phyloP scores from a whole-genome alignment of 2,329 filamentous ascomycete species.

The Penicillium occitanis region DNA sequence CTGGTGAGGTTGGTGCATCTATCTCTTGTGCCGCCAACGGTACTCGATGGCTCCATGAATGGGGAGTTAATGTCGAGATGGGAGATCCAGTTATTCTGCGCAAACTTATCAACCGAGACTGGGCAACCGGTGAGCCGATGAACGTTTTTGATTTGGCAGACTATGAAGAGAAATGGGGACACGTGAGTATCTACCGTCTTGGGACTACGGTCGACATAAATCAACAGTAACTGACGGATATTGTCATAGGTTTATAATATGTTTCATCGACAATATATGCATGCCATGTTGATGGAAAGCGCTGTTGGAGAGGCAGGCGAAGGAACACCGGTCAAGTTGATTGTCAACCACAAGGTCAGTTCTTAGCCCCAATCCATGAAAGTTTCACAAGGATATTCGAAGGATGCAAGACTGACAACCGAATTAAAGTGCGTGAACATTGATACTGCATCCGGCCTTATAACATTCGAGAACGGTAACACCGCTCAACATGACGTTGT shows the following conservation, averaged over 20 bases:
- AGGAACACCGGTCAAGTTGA: conserved; percentile 54
- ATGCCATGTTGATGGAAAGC: conserved; percentile 63
- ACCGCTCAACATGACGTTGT: conserved; percentile 58
- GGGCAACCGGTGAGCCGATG: conserved; percentile 66
- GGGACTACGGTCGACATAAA: background rate
- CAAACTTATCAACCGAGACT: conserved; percentile 68
- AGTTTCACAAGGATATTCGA: background rate
- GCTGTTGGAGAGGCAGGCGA: conserved; percentile 55
- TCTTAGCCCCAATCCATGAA: background rate
- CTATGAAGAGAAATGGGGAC: conserved; percentile 65
- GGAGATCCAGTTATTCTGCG: conserved; percentile 65
- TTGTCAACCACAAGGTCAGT: conserved; percentile 56
- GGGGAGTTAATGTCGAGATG: conserved; percentile 63
- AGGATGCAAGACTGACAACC: background rate
- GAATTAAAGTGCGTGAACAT: conserved; percentile 42
- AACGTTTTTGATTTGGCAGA: conserved; percentile 64
- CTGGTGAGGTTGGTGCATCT: conserved; percentile 66
- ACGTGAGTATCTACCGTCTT: conserved; percentile 33
- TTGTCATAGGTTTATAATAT: conserved; percentile 56
- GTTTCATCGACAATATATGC: conserved; percentile 70
- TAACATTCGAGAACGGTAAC: conserved; percentile 57
- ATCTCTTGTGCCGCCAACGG: conserved; percentile 69
- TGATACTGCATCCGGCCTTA: conserved; percentile 51
- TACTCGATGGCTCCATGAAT: conserved; percentile 67
- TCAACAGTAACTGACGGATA: background rate